Base-by-base conservation (phyloP, 2,329 filamentous ascomycete species). In the Monilinia laxa region DNA sequence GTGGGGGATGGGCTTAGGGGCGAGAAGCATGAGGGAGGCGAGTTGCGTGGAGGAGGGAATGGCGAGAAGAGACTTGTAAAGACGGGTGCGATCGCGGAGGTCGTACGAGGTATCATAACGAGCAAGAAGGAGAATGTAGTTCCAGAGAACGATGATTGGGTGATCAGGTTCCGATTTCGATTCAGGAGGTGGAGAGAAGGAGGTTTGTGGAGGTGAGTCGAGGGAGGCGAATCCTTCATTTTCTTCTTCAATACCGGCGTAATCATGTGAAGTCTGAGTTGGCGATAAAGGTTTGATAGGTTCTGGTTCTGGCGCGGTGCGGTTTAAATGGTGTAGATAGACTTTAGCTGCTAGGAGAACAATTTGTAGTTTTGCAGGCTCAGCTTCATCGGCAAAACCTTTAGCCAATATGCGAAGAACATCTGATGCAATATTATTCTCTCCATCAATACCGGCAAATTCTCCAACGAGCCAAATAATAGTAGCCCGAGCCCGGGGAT, bases 391-490 rank as follows among this genome's bases (percentile, higher is more conserved):
- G 1, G 88, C 82, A 75, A 98, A 99, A 23, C 89, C 90, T 76
- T 93, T 94, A 55, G 93, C 85, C 2, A 99, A 80, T 54, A 98
- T 94, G 10, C 95, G 87, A 45, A 98, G 81, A 9, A 98, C 93
- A 74, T 99, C 95, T 0, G 94, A 89, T 0, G 95, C 95, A 69
- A 99, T 94, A 73, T 96, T 96, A 76, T 95, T 89, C 68, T 93
- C 89, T 12, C 89, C 85, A 66, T 92, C 87, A 3, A 90, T 78
- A 0, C 92, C 92, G 0, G 94, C 87, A 73, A 96, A 98, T 78
- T 99, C 95, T 56, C 95, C 95, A 0, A 98, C 93, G 0, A 99
- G 86, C 95, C 95, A 99, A 72, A 99, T 90, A 70, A 99, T 97
- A 60, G 92, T 97, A 3, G 95, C 95, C 71, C 95, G 85, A 4